Base-by-base conservation (phyloP, 2,329 filamentous ascomycete genomes). In the Colletotrichum sp. region DNA sequence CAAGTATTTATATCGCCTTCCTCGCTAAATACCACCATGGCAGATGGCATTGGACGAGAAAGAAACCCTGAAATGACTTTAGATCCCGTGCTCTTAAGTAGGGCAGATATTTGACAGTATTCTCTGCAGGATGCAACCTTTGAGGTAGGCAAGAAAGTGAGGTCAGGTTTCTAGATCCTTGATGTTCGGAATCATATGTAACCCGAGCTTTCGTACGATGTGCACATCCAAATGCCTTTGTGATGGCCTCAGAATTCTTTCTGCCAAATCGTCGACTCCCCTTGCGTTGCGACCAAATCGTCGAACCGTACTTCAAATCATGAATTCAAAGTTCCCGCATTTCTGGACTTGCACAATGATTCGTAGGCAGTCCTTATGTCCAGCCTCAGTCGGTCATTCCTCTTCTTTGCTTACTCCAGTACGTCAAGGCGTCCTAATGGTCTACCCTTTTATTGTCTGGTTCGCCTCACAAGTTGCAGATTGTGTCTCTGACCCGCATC, bases 351-450 rank as follows among this genome's bases (percentile, higher is more conserved):
- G 11, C 43, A 21, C n/a, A 51, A 51, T 51, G 43, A 51, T 13
- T 2, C 3, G n/a, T 21, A 51, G 4, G 6, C 18, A 21, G 2
- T 51, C n/a, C n/a, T 21, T 7, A 8, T 8, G 3, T 21, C 43
- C 1, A 21, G n/a, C n/a, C 11, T n/a, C n/a, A 3, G n/a, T 21
- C 8, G n/a, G n/a, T 21, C n/a, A 13, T 4, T 51, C 11, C 0
- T 8, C 43, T 47, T 21, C 43, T 21, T 21, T 21, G 11, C 1
- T 51, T 51, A 21, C 21, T 21, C 43, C 11, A 21, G 38, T 2
- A n/a, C 18, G 11, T n/a, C 2, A 3, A n/a, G 9, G 38, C 3
- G 11, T 18, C 38, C 11, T n/a, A 3, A 18, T 6, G 18, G 1
- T 51, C 43, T 51, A 51, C 43, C 18, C 0, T 51, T 13, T 21